A percentile compares a stretch with the other conserved stretches of the same genome.
phyloP scores from a whole-genome alignment of 805 yeast genomes.

The Saturnispora zaruensis region DNA sequence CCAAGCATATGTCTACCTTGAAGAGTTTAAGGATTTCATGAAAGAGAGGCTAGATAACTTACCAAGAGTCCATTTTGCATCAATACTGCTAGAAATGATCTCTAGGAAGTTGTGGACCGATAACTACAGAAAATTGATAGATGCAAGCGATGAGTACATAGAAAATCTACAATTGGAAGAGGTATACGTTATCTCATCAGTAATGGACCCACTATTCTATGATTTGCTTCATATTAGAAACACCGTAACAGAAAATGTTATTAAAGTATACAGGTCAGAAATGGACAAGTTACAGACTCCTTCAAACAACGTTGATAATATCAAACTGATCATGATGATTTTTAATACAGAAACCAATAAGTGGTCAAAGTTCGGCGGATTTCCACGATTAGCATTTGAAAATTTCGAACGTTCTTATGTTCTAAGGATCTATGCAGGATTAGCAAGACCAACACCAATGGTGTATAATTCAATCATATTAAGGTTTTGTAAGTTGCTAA shows the following conservation, averaged over 20 bases:
- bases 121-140: neutral
- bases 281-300: neutral
- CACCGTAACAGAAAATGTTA: neutral
- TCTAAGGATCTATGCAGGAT: constrained; percentile 3
- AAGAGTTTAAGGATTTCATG: neutral
- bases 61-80: neutral
- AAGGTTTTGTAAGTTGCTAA: neutral
- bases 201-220: constrained; percentile 3
- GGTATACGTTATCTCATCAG: constrained; percentile 2
- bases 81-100: neutral
- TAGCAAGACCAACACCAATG: constrained; percentile 1
- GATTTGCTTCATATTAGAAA: constrained; percentile 1
- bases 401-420: neutral
- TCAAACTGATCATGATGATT: neutral
- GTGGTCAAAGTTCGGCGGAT: neutral
- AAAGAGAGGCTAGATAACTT: neutral
- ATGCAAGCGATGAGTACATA: neutral
- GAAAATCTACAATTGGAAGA: constrained; percentile 1
- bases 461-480: constrained; percentile 3
- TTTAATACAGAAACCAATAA: neutral
- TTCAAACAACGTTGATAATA: neutral
- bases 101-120: neutral
- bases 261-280: neutral
- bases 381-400: neutral
- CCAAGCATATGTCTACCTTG: neutral